These are phyloP conservation scores for Debaryomyces psychrophilus DNA, from an alignment of 1,139 yeast species.

Conservation along the genomic window DNA sequence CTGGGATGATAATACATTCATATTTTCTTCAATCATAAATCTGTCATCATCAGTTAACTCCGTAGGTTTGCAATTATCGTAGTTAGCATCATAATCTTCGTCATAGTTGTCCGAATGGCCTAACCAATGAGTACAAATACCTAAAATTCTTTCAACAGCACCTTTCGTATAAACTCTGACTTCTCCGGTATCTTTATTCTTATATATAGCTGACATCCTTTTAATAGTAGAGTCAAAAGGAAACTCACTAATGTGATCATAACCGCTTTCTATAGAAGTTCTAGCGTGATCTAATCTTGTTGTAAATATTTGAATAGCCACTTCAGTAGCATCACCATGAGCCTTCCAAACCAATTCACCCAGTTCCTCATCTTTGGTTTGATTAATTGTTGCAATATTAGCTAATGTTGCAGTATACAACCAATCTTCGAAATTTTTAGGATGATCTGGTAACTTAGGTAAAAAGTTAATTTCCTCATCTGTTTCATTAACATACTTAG, in stretches of 20 bases:
- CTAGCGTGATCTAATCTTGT: slow-evolving; percentile 57
- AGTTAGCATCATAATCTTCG: slow-evolving; percentile 17
- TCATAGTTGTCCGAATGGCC: slow-evolving; percentile 28
- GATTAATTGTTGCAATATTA: slow-evolving; percentile 65
- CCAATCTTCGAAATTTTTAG: slow-evolving; percentile 48
- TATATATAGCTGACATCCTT: slow-evolving; percentile 70
- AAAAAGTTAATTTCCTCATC: slow-evolving; percentile 42
- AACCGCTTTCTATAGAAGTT: slow-evolving; percentile 26
- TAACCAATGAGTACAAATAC: slow-evolving; percentile 60
- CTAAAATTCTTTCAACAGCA: slow-evolving; percentile 74
- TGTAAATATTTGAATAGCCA: slow-evolving; percentile 77
- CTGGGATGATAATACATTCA: slow-evolving; percentile 64
- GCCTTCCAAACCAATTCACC: slow-evolving; percentile 63
- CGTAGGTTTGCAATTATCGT: slow-evolving; percentile 24
- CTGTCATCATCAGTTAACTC: slow-evolving; percentile 48
- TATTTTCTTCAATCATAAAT: slow-evolving; percentile 52
- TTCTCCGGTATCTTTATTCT: slow-evolving; percentile 28
- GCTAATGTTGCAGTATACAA: slow-evolving; percentile 67
- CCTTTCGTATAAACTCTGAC: slow-evolving; percentile 66
- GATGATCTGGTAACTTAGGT: slow-evolving; percentile 28
- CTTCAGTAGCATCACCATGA: slow-evolving; percentile 84
- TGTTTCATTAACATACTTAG: slow-evolving; percentile 39
- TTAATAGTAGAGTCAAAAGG: slow-evolving; percentile 82
- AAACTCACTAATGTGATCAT: slow-evolving; percentile 60
- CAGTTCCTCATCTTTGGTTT: slow-evolving; percentile 40